A percentile compares a stretch with the other conserved stretches of the same genome.
Conservation (phyloP, 257 asterid genomes). For the Lithospermum erythrorhizon region DNA sequence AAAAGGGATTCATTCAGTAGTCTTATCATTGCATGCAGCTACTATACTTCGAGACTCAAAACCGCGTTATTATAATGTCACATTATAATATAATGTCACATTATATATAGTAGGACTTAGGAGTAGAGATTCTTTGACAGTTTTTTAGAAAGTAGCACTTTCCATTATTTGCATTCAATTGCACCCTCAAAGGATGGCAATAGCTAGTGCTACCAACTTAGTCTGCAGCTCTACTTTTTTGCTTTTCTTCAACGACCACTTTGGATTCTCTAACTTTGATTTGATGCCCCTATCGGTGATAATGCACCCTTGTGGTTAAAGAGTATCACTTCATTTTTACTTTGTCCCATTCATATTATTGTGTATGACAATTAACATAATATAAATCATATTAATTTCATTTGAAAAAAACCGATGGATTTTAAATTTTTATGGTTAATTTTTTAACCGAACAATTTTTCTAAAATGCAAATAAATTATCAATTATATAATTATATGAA, state of each 20-base stretch:
- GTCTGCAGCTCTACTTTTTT: not conserved
- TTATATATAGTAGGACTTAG: not conserved
- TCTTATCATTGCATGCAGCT: not conserved
- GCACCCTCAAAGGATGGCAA: not conserved
- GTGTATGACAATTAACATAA: not conserved
- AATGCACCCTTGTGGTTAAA: slow-evolving; percentile 2
- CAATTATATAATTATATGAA: too few species aligned
- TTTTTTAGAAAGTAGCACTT: not conserved
- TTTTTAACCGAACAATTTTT: too few species aligned
- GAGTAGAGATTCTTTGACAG: not conserved
- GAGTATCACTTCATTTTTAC: not conserved
- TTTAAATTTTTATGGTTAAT: too few species aligned
- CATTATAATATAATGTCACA: not conserved
- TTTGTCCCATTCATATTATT: not conserved
- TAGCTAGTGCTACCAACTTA: not conserved
- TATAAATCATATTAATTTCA: too few species aligned
- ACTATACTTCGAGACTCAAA: slow-evolving; percentile 1
- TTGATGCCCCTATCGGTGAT: slow-evolving; percentile 8
- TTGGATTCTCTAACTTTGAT: slow-evolving; percentile 6
- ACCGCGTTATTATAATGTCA: slow-evolving; percentile 11
- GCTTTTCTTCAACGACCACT: slow-evolving; percentile 3
- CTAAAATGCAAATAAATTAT: too few species aligned
- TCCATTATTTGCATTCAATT: not conserved
- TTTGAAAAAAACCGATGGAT: too few species aligned
- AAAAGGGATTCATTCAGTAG: not conserved